These are phyloP conservation scores for Tephrocybe sp. DNA, from an alignment of 768 basidiomycete genomes.

Conservation along the genomic window DNA sequence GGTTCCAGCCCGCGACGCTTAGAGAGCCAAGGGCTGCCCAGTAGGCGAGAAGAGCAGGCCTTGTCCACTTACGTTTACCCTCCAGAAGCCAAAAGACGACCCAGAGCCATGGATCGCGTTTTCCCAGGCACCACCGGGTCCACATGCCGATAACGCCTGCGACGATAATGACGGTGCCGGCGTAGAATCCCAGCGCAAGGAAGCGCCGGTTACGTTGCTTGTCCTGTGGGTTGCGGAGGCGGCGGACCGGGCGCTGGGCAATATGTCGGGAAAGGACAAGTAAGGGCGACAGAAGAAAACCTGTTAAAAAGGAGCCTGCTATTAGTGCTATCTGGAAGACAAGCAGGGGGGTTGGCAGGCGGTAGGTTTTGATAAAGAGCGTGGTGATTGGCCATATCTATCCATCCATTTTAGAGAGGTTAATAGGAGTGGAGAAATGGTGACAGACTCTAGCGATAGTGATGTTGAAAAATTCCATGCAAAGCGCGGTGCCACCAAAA, in stretches of 20 bases:
- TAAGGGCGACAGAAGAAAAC: conserved; percentile 91
- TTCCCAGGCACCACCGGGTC: conserved; percentile 85
- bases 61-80: conserved; percentile 75
- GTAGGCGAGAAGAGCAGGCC: conserved; percentile 76
- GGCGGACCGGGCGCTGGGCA: conserved; percentile 80
- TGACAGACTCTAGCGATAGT: conserved; percentile 75
- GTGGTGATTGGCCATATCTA: conserved; percentile 82
- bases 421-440: neutral
- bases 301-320: conserved; percentile 88
- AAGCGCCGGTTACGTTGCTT: conserved; percentile 79
- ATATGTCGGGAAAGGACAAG: conserved; percentile 91
- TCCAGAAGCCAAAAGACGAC: conserved; percentile 74
- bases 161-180: conserved; percentile 74
- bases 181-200: conserved; percentile 84
- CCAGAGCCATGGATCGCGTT: conserved; percentile 89
- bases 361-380: conserved; percentile 87
- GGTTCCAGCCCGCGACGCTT: conserved; percentile 93
- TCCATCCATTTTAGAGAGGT: neutral
- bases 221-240: conserved; percentile 82
- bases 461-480: conserved; percentile 83
- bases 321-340: conserved; percentile 92
- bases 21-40: conserved; percentile 81
- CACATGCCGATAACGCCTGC: conserved; percentile 86
- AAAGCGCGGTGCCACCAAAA: conserved; percentile 83
- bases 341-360: conserved; percentile 89